Evolutionary conservation across 2,329 filamentous ascomycete genomes (phyloP).

Genomic region (Incumbomyces delicatus): DNA sequence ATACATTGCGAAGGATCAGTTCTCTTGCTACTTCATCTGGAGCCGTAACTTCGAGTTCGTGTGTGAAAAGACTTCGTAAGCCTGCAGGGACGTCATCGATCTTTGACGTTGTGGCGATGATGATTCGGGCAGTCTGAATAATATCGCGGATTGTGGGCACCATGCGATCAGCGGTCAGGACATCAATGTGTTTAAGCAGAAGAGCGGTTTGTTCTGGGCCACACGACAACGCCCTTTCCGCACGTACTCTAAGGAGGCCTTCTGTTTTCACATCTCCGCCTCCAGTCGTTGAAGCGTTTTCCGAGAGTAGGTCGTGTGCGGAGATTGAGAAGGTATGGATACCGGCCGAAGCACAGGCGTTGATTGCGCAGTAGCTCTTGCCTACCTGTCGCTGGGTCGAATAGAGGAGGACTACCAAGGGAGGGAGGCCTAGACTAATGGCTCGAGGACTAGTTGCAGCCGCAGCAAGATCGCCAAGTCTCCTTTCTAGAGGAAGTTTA

Average conservation of each 20-base stretch:
- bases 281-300: constrained; percentile 60
- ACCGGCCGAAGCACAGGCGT: constrained; percentile 78
- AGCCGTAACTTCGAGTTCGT: constrained; percentile 87
- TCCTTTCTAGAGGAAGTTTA: constrained; percentile 53
- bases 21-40: constrained; percentile 89
- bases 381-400: constrained; percentile 92
- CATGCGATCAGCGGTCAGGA: constrained; percentile 84
- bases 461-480: constrained; percentile 73
- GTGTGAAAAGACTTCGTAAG: constrained; percentile 82
- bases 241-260: constrained; percentile 74
- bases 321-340: constrained; percentile 83
- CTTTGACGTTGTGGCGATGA: constrained; percentile 90
- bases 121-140: constrained; percentile 64
- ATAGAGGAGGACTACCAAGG: constrained; percentile 75
- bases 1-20: constrained; percentile 69
- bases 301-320: constrained; percentile 88
- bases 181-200: constrained; percentile 82
- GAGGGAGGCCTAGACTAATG: constrained; percentile 76
- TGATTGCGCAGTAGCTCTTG: constrained; percentile 67
- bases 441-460: constrained; percentile 82
- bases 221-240: constrained; percentile 80
- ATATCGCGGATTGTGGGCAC: constrained; percentile 75
- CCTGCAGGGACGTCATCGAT: constrained; percentile 89
- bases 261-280: constrained; percentile 91
- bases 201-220: constrained; percentile 74